phyloP scores from a whole-genome alignment of 2,329 filamentous ascomycete genomes.

The Tympanopsis confertula region DNA sequence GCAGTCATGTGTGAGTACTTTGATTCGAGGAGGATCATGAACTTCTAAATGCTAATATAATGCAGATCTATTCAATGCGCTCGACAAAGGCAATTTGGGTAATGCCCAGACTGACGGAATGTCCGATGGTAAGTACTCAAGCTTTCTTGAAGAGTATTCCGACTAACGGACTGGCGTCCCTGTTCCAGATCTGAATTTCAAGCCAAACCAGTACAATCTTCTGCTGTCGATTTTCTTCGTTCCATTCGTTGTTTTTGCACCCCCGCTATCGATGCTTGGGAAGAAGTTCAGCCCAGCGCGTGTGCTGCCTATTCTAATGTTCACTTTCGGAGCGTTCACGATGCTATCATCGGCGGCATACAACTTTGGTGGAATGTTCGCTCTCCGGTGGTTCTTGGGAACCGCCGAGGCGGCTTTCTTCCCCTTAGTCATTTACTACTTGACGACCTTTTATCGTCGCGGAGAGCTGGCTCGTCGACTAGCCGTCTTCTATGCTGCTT shows the following conservation, averaged over 20 bases:
- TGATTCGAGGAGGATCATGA: neutral
- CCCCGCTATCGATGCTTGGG: conserved; percentile 51
- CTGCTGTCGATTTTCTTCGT: conserved; percentile 62
- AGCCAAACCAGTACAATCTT: conserved; percentile 54
- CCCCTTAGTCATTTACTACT: conserved; percentile 39
- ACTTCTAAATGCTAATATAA: neutral
- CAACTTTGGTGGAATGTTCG: conserved; percentile 50
- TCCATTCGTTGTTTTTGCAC: conserved; percentile 61
- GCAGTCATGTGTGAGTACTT: neutral
- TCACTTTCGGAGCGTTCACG: conserved; percentile 57
- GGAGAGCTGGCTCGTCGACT: conserved; percentile 53
- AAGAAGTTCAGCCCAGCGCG: conserved; percentile 56
- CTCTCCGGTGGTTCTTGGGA: conserved; percentile 54
- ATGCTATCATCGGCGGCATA: conserved; percentile 40
- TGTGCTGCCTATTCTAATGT: conserved; percentile 59
- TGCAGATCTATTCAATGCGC: conserved; percentile 26
- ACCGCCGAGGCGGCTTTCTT: conserved; percentile 55
- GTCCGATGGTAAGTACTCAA: conserved; percentile 13
- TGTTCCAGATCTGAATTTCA: conserved; percentile 40
- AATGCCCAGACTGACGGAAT: conserved; percentile 46
- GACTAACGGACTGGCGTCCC: neutral
- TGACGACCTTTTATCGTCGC: conserved; percentile 49
- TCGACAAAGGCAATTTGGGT: conserved; percentile 38
- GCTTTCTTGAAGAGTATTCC: neutral
- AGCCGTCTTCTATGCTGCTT: conserved; percentile 66